Evolutionary conservation across 2,329 filamentous ascomycete genomes (phyloP), one percentile per base, ranked within the genome.

Genomic region (Pestalotiopsis sp.): DNA sequence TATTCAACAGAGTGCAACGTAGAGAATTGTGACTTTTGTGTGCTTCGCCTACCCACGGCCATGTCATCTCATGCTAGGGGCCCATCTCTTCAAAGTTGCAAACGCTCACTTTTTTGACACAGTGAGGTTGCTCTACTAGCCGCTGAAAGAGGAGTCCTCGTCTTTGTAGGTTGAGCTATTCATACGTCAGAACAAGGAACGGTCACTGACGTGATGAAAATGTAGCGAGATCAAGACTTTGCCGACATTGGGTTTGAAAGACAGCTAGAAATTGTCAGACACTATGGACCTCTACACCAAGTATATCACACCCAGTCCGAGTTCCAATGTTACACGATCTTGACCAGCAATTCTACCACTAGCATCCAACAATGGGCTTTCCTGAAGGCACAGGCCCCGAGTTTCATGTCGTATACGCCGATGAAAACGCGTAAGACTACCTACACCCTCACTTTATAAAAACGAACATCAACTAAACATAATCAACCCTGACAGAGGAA

Each of bases 391-490:
- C 77, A 0, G 73, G 77, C 0, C 76, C 77, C 0, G 77, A 79
- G 11, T 78, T 79, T 13, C 77, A 79, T 9, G 74, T 79, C 17
- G 77, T 79, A 3, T 79, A 77, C 9, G 77, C 77, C 0, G 77
- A 78, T 25, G 76, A 78, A 27, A 76, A 75, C 36, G 73, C 72
- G 77, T 77, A 56, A 70, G 75, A 13, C 2, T 20, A 45, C 2
- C 2, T 20, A 45, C 2, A 31, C 14, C 6, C 6, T n/a, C 9
- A 62, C 14, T 12, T 13, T 20, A 12, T 5, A 0, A 17, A 27
- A 3, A 12, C 4, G 5, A 38, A 12, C n/a, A 14, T 38, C 20
- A 45, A 45, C 59, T 68, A 14, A 52, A 57, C 45, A 25, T 25
- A 49, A 4, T 56, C 23, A 1, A 12, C 1, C 17, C 4, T 45